Conservation (phyloP, 371 early-diverging fungal genomes). For the Lichtheimia ramosa region DNA sequence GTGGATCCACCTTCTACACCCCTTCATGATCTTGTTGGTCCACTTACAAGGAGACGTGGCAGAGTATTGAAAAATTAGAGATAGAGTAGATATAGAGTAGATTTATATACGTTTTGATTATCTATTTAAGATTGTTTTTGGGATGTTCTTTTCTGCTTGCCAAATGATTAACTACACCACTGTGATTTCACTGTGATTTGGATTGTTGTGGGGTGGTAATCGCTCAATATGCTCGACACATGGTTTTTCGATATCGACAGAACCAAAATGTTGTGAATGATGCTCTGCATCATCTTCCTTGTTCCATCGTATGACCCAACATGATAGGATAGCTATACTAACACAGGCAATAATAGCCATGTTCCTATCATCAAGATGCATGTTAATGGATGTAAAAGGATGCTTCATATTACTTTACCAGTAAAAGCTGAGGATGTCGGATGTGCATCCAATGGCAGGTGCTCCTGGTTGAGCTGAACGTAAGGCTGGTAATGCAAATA, state of each 20-base stretch:
- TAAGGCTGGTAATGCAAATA: constrained; percentile 42
- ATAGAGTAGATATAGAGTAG: too few relatives aligned
- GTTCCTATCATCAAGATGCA: constrained; percentile 21
- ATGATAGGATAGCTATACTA: constrained; percentile 26
- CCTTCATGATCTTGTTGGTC: not conserved
- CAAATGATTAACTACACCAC: not conserved
- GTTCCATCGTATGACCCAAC: constrained; percentile 35
- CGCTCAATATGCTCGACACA: too few relatives aligned
- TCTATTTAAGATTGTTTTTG: too few relatives aligned
- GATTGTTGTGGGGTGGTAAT: not conserved
- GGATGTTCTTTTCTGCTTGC: too few relatives aligned
- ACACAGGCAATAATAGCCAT: constrained; percentile 39
- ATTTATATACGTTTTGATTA: too few relatives aligned
- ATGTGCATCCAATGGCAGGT: constrained; percentile 38
- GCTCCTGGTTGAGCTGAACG: constrained; percentile 42
- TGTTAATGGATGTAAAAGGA: too few relatives aligned
- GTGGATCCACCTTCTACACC: constrained; percentile 18
- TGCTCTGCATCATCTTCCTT: not conserved
- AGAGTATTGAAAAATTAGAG: not conserved
- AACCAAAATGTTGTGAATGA: too few relatives aligned
- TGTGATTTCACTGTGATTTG: not conserved
- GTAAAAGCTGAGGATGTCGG: constrained; percentile 40
- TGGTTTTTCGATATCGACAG: too few relatives aligned
- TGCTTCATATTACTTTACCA: constrained; percentile 19
- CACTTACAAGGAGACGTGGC: not conserved